These are phyloP conservation scores for Ceratocystiopsis sp. DNA, from an alignment of 2,329 filamentous ascomycete genomes.

Conservation along the genomic window DNA sequence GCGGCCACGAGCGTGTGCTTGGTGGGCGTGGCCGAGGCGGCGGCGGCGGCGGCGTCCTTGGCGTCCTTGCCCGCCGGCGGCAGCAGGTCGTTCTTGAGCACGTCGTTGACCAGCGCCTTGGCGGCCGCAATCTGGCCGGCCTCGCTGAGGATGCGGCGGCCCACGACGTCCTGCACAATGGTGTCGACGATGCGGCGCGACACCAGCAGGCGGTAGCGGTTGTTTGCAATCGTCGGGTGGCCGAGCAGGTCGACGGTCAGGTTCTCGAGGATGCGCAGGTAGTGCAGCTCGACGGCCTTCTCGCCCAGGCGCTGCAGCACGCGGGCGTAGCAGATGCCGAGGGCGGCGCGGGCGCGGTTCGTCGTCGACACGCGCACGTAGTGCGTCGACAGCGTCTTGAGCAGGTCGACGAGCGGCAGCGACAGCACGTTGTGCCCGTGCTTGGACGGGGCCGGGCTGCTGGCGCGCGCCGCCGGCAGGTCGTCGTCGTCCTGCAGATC, in stretches of 20 bases:
- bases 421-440: constrained; percentile 51
- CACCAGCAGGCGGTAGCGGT: constrained; percentile 74
- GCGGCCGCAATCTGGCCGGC: constrained; percentile 74
- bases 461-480: constrained; percentile 38
- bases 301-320: constrained; percentile 66
- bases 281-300: constrained; percentile 67
- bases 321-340: constrained; percentile 75
- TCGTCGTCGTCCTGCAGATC: constrained; percentile 56
- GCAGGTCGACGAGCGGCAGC: constrained; percentile 59
- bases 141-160: constrained; percentile 68
- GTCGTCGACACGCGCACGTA: constrained; percentile 65
- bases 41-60: too few relatives aligned
- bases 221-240: constrained; percentile 57
- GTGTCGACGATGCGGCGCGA: constrained; percentile 72
- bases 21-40: constrained; percentile 72
- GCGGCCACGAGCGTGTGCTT: constrained; percentile 72
- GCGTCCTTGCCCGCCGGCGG: constrained; percentile 77
- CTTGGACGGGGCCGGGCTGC: constrained; percentile 54
- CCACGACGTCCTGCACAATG: constrained; percentile 70
- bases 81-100: constrained; percentile 73
- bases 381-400: constrained; percentile 62
- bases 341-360: constrained; percentile 63
- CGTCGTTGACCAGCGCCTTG: constrained; percentile 64
- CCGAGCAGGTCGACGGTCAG: constrained; percentile 67
- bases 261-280: constrained; percentile 64